Evolutionary conservation across 2,329 filamentous ascomycete species (phyloP), one percentile per base, ranked within the genome.

Genomic region (Colletotrichum filicis): DNA sequence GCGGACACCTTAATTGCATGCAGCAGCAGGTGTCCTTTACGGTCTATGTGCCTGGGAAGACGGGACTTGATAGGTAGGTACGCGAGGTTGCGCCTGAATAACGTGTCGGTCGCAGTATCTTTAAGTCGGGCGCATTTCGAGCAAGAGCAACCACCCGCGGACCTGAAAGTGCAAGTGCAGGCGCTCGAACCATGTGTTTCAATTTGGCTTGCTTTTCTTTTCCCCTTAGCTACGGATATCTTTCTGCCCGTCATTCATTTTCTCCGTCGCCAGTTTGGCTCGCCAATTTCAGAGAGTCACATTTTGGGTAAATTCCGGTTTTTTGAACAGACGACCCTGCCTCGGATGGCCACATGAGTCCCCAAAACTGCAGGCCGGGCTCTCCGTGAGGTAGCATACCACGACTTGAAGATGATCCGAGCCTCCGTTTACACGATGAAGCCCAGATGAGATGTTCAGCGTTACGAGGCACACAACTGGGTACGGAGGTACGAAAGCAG

Each of bases 161-260:
- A 22, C 19, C 42, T 49, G 42, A 49, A 22, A 19, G 69, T 61
- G 64, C 65, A 60, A 68, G 24, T 64, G 70, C 59, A 73, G 60
- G 70, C 66, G 70, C 70, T 73, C 59, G 70, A 64, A 73, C 70
- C 70, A 65, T 52, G 56, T 61, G 46, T 65, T 70, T 58, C 66
- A 60, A 73, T 65, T 70, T 60, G 30, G 46, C 37, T 61, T 60
- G 46, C 46, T 66, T 65, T 61, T 32, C 46, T 66, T 65, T 61
- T 32, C n/a, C 42, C 26, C 61, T 46, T 53, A 9, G 30, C 30
- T 32, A 32, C 30, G 30, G 30, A 32, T 22, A 53, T 37, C 26
- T 16, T 22, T 26, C 42, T 62, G 42, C 24, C 28, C 37, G 24
- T 42, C 24, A 62, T 32, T 30, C 49, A 26, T 26, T 58, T 30